phyloP scores from a whole-genome alignment of 2,329 filamentous ascomycete genomes.

The Ophiostoma sp. region DNA sequence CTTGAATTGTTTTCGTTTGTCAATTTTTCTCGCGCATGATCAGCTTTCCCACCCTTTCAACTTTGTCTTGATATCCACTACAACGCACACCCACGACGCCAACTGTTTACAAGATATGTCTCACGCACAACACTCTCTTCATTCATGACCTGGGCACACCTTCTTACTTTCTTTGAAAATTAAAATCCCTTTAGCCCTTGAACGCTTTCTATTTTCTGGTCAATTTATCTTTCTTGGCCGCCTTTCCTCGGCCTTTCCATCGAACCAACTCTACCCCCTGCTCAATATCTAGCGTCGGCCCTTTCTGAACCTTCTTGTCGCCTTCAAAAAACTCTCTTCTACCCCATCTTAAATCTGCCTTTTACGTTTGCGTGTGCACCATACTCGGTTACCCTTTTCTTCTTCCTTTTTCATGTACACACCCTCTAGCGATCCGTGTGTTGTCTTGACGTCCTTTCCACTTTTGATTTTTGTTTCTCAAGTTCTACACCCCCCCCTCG shows the following conservation, averaged over 20 bases:
- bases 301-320: not conserved
- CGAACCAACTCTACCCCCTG: not conserved
- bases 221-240: not conserved
- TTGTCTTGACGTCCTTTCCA: slow-evolving; percentile 7
- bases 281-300: not conserved
- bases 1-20: slow-evolving; percentile 23
- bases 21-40: slow-evolving; percentile 14
- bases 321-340: not conserved
- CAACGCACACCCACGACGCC: not conserved
- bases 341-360: not conserved
- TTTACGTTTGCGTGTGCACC: not conserved
- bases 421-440: slow-evolving; percentile 21
- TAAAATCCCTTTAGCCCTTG: not conserved
- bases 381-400: not conserved
- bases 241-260: not conserved
- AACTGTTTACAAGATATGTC: slow-evolving; percentile 1
- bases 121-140: not conserved
- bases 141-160: not conserved
- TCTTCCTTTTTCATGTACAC: slow-evolving; percentile 25
- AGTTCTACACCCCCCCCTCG: slow-evolving; percentile 24
- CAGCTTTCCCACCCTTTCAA: not conserved
- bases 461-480: slow-evolving; percentile 19
- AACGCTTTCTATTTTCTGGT: not conserved
- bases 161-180: not conserved
- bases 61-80: slow-evolving; percentile 2